Base-by-base conservation (phyloP, 2,329 filamentous ascomycete species). In the Diaporthe sp. region DNA sequence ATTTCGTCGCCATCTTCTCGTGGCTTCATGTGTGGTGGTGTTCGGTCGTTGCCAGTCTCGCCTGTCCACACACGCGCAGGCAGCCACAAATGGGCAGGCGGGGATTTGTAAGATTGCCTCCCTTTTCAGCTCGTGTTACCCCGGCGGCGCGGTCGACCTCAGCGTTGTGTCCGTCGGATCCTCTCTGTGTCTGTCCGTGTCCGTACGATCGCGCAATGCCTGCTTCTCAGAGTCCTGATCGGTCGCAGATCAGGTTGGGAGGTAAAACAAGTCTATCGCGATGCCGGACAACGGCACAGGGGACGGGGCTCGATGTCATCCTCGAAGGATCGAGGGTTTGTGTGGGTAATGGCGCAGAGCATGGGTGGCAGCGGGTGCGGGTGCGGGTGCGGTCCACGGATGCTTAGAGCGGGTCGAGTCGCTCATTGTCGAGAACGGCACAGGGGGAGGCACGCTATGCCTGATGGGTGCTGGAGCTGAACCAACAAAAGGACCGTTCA, bases 81-180 rank as follows among this genome's bases (percentile, higher is more conserved):
- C 22, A 27, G 13, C 42, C 42, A 58, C 55, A 39, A 25, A 71
- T 12, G 19, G 4, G 44, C 27, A 47, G n/a, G 5, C n/a, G 9
- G 35, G 37, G 25, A 50, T 71, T 61, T 71, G 69, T 71, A 44
- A 68, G 63, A 53, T 37, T 53, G 47, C 32, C 47, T 51, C 63
- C 47, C 17, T 19, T 35, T 68, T 71, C 69, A 71, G 69, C 53
- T 71, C 42, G 69, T 71, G 69, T 61, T 15, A 71, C 69, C n/a
- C 37, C 12, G 22, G 27, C 39, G 39, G 25, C 68, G 53, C 53
- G 37, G 27, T 69, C 15, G 32, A 51, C 12, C 63, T 66, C 22
- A 44, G 63, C 30, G 61, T 66, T 25, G 4, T 30, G 27, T 10
- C 19, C 9, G 35, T n/a, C n/a, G n/a, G n/a, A n/a, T n/a, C n/a